Percentiles rank a stretch among this genome's conserved stretches.
These are phyloP conservation scores for Asterophora parasitica DNA, from an alignment of 768 basidiomycete genomes.

Conservation along the genomic window DNA sequence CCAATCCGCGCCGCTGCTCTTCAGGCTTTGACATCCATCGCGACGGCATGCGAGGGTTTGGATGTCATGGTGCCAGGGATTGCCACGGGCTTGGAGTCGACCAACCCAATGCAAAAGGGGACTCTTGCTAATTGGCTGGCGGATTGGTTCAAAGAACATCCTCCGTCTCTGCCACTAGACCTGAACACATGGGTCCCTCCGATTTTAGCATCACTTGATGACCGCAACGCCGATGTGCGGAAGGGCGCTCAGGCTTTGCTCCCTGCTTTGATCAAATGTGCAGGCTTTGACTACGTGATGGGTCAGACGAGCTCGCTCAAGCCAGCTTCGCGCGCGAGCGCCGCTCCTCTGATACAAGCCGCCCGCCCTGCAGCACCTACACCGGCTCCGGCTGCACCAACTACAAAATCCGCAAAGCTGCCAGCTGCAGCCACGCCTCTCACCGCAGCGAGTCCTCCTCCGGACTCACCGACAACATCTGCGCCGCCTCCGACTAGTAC, in stretches of 20 bases:
- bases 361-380: slow-evolving; percentile 48
- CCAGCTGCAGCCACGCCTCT: slow-evolving; percentile 24
- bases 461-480: slow-evolving; percentile 39
- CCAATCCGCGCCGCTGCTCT: slow-evolving; percentile 76
- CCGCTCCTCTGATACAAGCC: slow-evolving; percentile 84
- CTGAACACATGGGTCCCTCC: slow-evolving; percentile 61
- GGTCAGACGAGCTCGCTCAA: slow-evolving; percentile 84
- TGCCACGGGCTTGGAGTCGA: slow-evolving; percentile 73
- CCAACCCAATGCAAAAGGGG: slow-evolving; percentile 84
- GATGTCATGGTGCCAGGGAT: slow-evolving; percentile 80
- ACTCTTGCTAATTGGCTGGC: slow-evolving; percentile 75
- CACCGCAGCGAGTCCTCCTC: slow-evolving; percentile 34
- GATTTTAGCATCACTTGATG: slow-evolving; percentile 79
- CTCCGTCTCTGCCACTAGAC: slow-evolving; percentile 53
- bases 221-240: slow-evolving; percentile 85
- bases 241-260: slow-evolving; percentile 85
- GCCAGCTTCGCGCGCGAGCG: slow-evolving; percentile 82
- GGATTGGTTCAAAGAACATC: slow-evolving; percentile 71
- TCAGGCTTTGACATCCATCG: slow-evolving; percentile 77
- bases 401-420: slow-evolving; percentile 6
- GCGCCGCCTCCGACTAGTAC: slow-evolving; percentile 32
- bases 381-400: not conserved
- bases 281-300: slow-evolving; percentile 83
- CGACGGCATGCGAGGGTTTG: slow-evolving; percentile 76
- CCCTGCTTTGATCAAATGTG: slow-evolving; percentile 65